Base-by-base conservation (phyloP, 768 basidiomycete genomes). In the Rickenella mellea region DNA sequence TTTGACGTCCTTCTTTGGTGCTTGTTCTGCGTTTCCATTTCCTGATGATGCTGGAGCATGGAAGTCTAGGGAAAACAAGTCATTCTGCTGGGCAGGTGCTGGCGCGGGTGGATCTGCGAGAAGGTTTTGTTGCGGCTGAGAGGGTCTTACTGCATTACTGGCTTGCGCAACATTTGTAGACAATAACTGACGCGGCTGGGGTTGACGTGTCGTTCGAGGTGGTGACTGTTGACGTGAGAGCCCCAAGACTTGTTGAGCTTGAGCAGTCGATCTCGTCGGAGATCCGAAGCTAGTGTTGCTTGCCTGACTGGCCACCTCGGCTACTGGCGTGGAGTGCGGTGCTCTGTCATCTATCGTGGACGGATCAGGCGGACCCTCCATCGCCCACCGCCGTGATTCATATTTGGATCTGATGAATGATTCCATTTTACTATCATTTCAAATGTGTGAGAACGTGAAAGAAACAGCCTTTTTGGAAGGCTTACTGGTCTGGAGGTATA, bases 351-450 rank as follows among this genome's bases (percentile, higher is more conserved):
- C 91, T 11, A 97, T 70, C 0, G 75, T 64, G 14, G 83, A 79
- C 2, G 93, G 94, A 60, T 97, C 87, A 0, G 72, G 77, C 11
- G 87, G 83, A 0, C 87, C 91, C n/a, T 93, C 86, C 61, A 83
- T 65, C 2, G 93, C 94, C 94, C 94, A 99, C 44, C 94, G 71
- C 20, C 74, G 72, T 2, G 84, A 78, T 61, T 99, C 94, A 59
- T 99, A 99, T 60, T 99, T 98, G 17, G 88, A 92, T 39, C 94
- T 83, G 46, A 98, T 86, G 63, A 92, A 98, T 0, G 88, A 91
- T 44, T 98, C 94, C 71, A 98, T 92, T 74, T 98, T 98, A 60
- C 93, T 94, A 56, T n/a, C 43, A 27, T 35, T 14, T 17, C 4
- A 17, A 19, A 6, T 11, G 17, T 36, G 26, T 29, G 22, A 31